Conservation (phyloP, 208 protist genomes). For the Acanthamoeba culbertsoni region DNA sequence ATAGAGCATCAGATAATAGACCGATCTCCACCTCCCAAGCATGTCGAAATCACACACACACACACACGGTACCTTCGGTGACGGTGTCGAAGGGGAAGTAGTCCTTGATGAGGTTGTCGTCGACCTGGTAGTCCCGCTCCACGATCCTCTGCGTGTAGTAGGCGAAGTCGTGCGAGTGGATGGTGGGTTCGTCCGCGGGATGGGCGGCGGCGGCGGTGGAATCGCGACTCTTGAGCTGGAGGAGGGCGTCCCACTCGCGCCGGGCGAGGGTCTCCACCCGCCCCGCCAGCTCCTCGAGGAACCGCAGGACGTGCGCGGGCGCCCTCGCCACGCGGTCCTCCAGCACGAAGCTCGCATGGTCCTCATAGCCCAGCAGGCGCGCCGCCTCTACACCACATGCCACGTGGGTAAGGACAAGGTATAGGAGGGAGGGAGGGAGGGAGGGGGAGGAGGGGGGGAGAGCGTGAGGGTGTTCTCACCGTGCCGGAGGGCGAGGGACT, state of each 20-base stretch:
- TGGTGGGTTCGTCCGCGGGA: not conserved
- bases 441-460: slow-evolving; percentile 1
- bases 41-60: too few species aligned
- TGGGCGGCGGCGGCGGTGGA: not conserved
- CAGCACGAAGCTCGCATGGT: slow-evolving; percentile 66
- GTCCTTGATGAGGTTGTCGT: slow-evolving; percentile 69
- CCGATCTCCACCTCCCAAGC: too few species aligned
- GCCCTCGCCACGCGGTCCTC: slow-evolving; percentile 70
- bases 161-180: slow-evolving; percentile 68
- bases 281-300: slow-evolving; percentile 59
- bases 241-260: slow-evolving; percentile 34
- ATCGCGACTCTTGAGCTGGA: slow-evolving; percentile 70
- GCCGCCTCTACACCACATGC: not conserved
- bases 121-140: slow-evolving; percentile 67
- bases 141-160: slow-evolving; percentile 73
- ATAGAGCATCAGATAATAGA: too few species aligned
- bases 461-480: not conserved
- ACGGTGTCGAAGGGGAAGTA: slow-evolving; percentile 81
- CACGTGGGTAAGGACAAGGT: too few species aligned
- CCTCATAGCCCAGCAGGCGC: slow-evolving; percentile 54
- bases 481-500: not conserved
- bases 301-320: not conserved
- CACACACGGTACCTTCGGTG: too few species aligned
- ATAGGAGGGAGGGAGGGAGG: not conserved
- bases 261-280: not conserved